Evolutionary conservation across 2,329 filamentous ascomycete species (phyloP), one percentile per base, ranked within the genome.

Genomic region (Claviceps sp.): DNA sequence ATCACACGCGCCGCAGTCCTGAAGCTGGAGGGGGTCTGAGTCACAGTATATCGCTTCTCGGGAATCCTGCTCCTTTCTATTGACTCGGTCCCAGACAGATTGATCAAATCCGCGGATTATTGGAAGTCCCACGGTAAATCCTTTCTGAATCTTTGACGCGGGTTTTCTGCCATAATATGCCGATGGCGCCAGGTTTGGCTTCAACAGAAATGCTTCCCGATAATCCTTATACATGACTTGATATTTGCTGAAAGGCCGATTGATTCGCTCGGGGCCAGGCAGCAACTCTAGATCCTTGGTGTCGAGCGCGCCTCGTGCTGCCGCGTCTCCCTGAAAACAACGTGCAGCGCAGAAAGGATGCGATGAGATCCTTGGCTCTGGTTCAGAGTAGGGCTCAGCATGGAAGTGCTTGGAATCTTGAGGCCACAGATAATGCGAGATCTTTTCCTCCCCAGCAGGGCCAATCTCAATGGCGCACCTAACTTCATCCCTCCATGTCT

Each of bases 401-500:
- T 58, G 55, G 13, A 54, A 48, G 16, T 59, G 51, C 46, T 63
- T 57, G 13, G 61, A 55, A 2, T 77, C 74, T 47, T 80, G 77
- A 1, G 86, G 84, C 89, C 90, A 96, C 8, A 97, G 70, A 38
- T 75, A 81, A 66, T 95, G 82, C 0, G 87, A 80, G 7, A 96
- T 84, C 65, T 97, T 97, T 69, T 93, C 85, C 67, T 98, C 93
- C 0, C 91, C 93, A 9, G 85, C 74, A 1, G 91, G 84, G 1
- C 93, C 93, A 53, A 96, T 88, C 49, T 95, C 88, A 5, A 95
- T 76, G 5, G 93, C 94, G 66, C 88, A 95, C 57, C 85, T 82
- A 7, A 98, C 72, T 67, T 98, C 91, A 61, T 96, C 90, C 50
- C 77, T 78, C 89, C 93, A 98, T 1, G 91, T 95, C 59, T 93